A percentile compares a stretch with the other conserved stretches of the same genome.
Conservation (phyloP, 805 yeast genomes). For the Pichia nakasei region DNA sequence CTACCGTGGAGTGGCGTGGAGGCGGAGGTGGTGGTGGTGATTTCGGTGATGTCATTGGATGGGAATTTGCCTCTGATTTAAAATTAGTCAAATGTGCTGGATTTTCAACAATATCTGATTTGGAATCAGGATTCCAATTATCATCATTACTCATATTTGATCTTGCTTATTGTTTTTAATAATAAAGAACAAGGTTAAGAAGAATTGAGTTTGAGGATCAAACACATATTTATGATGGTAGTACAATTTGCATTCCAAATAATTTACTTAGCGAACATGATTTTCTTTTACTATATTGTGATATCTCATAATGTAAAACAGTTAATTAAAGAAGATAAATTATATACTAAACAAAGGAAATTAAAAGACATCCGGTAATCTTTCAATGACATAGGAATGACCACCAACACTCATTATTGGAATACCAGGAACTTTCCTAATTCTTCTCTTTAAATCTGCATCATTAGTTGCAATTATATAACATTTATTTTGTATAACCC, state of each 20-base stretch:
- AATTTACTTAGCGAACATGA: no score
- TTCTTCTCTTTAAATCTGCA: constrained; percentile 89
- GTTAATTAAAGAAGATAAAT: no score
- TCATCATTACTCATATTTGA: not conserved
- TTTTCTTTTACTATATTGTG: no score
- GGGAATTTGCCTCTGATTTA: not conserved
- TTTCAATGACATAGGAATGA: constrained; percentile 84
- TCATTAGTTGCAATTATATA: constrained; percentile 96
- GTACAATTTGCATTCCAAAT: no score
- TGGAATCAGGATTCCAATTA: not conserved
- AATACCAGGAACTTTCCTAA: constrained; percentile 94
- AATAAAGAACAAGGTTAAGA: no score
- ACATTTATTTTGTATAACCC: constrained; percentile 95
- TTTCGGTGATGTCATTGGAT: not conserved
- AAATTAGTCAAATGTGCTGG: constrained; percentile 1
- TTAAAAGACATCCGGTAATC: constrained; percentile 88
- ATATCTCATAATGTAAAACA: no score
- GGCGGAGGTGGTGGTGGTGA: constrained; percentile 5
- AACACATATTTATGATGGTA: no score
- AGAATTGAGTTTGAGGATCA: no score
- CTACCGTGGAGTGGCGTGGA: not conserved
- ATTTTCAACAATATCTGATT: not conserved
- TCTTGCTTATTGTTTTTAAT: not conserved
- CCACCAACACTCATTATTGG: constrained; percentile 96
- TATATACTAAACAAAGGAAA: no score